Evolutionary conservation across 768 basidiomycete genomes (phyloP), one percentile per base, ranked within the genome.

Genomic region (Leccinum ochraceum): DNA sequence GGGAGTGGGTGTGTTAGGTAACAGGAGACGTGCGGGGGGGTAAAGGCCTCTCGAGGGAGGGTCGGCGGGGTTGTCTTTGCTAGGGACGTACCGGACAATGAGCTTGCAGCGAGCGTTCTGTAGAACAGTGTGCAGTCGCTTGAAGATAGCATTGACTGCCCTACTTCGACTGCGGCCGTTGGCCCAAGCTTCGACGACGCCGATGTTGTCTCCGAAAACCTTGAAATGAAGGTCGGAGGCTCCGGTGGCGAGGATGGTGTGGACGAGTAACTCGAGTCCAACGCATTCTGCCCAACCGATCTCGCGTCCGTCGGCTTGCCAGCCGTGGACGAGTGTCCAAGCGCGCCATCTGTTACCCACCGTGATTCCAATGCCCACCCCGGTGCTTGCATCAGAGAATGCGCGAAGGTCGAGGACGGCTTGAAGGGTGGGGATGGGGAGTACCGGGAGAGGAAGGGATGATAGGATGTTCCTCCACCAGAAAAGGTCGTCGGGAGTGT

Each of bases 371-470:
- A 80, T 75, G 0, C 79, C 75, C 1, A 67, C 36, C 0, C 60
- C 61, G 1, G 74, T 74, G 67, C 78, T 80, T 1, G 80, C 79
- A 64, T 83, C 75, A 0, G 77, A 83, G 68, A 67, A 83, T 0
- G 62, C 54, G 1, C 14, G 16, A 0, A 37, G 6, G 20, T 63
- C 13, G 0, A 17, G 2, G 17, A 62, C 8, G 0, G 53, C 20
- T 0, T 24, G 26, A 10, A n/a, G 42, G 42, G 2, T 9, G 3
- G 42, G 42, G 16, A 44, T 44, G 1, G 2, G 14, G 16, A 11
- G 44, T 9, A 8, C 4, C 26, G 17, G 0, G 51, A 17, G 30
- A 24, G n/a, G n/a, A 9, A 0, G 14, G 36, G 20, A 20, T 0
- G 0, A 50, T 5, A 56, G 14, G 22, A 6, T 0, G 2, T 9